Conservation (phyloP, 257 asterid genomes). For the Ehretia macrophylla region DNA sequence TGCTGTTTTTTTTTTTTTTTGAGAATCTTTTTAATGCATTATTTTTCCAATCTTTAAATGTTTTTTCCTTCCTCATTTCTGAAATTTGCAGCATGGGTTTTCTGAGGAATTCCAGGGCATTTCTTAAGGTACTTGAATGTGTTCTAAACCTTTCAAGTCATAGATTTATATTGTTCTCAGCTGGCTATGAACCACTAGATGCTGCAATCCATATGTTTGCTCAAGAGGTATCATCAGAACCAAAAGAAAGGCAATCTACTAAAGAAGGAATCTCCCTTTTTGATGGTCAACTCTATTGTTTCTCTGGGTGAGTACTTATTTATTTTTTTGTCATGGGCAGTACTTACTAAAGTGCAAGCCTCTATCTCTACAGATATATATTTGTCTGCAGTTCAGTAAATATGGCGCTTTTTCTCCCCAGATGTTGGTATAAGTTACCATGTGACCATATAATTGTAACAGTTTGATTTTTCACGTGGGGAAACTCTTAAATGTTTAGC, state of each 20-base stretch:
- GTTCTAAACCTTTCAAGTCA: slow-evolving; percentile 16
- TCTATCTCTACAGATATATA: too few relatives aligned
- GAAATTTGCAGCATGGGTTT: slow-evolving; percentile 82
- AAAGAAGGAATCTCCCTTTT: slow-evolving; percentile 56
- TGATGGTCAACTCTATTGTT: slow-evolving; percentile 64
- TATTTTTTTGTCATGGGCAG: slow-evolving; percentile 6
- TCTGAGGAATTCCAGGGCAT: slow-evolving; percentile 47
- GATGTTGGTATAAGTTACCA: too few relatives aligned
- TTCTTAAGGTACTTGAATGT: slow-evolving; percentile 44
- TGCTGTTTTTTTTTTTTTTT: neutral
- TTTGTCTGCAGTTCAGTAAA: too few relatives aligned
- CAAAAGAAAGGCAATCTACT: slow-evolving; percentile 36
- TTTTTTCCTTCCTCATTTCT: neutral
- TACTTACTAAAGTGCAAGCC: slow-evolving; percentile 1
- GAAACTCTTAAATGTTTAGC: too few relatives aligned
- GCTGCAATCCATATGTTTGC: slow-evolving; percentile 48
- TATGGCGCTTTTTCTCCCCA: too few relatives aligned
- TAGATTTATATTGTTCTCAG: slow-evolving; percentile 69
- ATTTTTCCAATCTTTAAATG: neutral
- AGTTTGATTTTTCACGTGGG: too few relatives aligned
- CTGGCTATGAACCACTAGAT: slow-evolving; percentile 81
- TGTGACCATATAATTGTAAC: too few relatives aligned
- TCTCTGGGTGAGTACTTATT: slow-evolving; percentile 60
- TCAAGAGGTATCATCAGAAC: slow-evolving; percentile 33
- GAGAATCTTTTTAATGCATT: too few relatives aligned